A percentile compares a stretch with the other conserved stretches of the same genome.
Conservation (phyloP, 495 filamentous ascomycete species). For the Letharia columbiana region DNA sequence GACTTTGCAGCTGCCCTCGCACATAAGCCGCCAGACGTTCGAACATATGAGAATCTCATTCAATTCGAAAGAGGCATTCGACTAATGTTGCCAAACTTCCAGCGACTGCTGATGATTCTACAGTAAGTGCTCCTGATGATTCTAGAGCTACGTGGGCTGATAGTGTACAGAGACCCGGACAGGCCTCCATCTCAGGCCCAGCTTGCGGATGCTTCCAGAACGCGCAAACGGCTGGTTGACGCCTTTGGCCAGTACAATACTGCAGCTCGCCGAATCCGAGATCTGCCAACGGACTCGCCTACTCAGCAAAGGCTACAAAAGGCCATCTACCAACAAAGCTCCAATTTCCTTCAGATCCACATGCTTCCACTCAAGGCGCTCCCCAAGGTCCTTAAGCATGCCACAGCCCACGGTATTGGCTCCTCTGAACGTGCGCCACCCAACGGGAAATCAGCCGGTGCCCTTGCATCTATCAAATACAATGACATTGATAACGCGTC, state of each 20-base stretch:
- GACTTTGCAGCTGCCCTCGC: constrained; percentile 69
- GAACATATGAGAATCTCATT: constrained; percentile 75
- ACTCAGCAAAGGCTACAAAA: constrained; percentile 74
- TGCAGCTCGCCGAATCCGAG: constrained; percentile 73
- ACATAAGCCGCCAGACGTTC: constrained; percentile 63
- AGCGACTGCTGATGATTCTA: constrained; percentile 61
- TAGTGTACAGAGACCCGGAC: constrained; percentile 47
- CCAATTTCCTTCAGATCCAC: constrained; percentile 78
- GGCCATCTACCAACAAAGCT: constrained; percentile 73
- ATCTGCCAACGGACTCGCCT: constrained; percentile 61
- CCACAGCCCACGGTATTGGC: constrained; percentile 38
- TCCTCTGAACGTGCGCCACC: constrained; percentile 23
- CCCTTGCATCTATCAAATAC: constrained; percentile 52
- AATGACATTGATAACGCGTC: constrained; percentile 56
- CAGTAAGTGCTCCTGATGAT: constrained; percentile 39
- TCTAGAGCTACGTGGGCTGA: constrained; percentile 27
- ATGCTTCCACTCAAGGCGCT: constrained; percentile 87
- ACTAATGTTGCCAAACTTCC: constrained; percentile 76
- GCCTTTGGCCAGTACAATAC: constrained; percentile 84
- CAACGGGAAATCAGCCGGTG: constrained; percentile 38
- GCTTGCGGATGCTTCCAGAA: constrained; percentile 79
- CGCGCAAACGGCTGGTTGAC: constrained; percentile 84
- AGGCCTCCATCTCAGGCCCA: constrained; percentile 66
- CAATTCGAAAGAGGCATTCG: constrained; percentile 89
- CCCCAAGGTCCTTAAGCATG: constrained; percentile 71